Base-by-base conservation (phyloP, 805 yeast genomes). In the Sugiyamaella boreocaroliniensis region DNA sequence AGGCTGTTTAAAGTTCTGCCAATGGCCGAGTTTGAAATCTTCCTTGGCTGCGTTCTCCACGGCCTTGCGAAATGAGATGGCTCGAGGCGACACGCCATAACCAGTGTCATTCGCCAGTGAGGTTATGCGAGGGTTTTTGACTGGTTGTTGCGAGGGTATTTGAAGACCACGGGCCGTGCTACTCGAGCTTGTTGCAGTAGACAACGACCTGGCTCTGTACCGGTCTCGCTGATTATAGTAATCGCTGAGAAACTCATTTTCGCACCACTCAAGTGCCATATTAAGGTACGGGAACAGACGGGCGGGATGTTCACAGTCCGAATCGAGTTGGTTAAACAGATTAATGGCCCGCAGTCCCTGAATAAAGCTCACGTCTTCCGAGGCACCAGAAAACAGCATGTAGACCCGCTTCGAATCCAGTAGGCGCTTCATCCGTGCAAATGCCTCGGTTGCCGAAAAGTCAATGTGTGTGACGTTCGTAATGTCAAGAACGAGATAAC, bases 391-490 rank as follows among this genome's bases (percentile, higher is more conserved):
- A 29, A 93, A 76, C 22, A 90, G 78, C 64, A 93, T 70, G 58
- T 80, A 84, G 15, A 92, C 84, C 49, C 76, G 75, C 56, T 81
- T 83, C 18, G 85, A 83, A 54, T 79, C 79, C 15, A 89, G 72
- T 61, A 90, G 77, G 57, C 95, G 84, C 65, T 87, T 81, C 55
- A 93, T 85, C 61, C 97, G 76, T 60, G 89, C 81, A 66, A 93
- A 87, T 0, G 97, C 96, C 68, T 93, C 98, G 9, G 97, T 96
- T 0, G 98, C 97, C 45, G 96, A 86, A 62, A 86, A 93, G 68
- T 93, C 99, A 58, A 93, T 81, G 46, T 80, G 80, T 62, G 57
- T 76, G 29, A 93, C 96, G 40, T 84, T 81, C 59, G 83, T 83
- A 77, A 93, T 83, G 69, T 93, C 99, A 47, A 93, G 66, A 48